Percentiles rank a stretch among this genome's conserved stretches.
These are phyloP conservation scores for Polygonum maritimum DNA, from an alignment of 148 eudicot species.

Conservation along the genomic window DNA sequence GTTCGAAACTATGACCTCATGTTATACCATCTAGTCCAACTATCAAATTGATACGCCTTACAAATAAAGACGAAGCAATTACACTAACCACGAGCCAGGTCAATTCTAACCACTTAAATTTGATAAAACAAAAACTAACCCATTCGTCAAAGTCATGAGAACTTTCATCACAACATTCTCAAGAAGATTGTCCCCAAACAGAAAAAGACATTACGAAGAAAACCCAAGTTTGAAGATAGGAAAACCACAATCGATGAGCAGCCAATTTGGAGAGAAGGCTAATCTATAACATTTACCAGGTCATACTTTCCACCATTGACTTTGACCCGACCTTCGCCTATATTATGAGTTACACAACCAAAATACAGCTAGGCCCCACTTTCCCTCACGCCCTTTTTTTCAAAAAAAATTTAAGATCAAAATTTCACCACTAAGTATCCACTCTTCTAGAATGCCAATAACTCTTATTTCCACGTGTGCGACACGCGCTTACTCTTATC, in stretches of 20 bases:
- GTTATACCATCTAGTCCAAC: too few relatives aligned
- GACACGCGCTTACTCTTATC: not conserved
- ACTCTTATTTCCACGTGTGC: not conserved
- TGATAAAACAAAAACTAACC: not conserved
- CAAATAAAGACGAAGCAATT: too few relatives aligned
- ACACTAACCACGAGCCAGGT: too few relatives aligned
- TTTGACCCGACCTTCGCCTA: slow-evolving; percentile 1
- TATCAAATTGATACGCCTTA: too few relatives aligned
- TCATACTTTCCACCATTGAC: not conserved
- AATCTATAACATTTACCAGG: not conserved
- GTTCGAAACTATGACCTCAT: too few relatives aligned
- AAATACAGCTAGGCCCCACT: not conserved
- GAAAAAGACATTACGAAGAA: not conserved
- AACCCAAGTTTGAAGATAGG: not conserved
- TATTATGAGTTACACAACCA: not conserved
- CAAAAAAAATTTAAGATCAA: not conserved
- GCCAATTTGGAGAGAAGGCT: not conserved
- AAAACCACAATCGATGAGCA: not conserved
- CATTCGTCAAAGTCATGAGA: not conserved
- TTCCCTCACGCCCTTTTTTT: not conserved
- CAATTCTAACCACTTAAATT: too few relatives aligned
- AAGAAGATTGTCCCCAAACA: not conserved
- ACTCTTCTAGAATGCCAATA: not conserved
- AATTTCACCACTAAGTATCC: not conserved
- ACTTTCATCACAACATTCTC: not conserved